These are phyloP conservation scores for Byssothecium circinans DNA, from an alignment of 2,329 filamentous ascomycete species.

Conservation along the genomic window DNA sequence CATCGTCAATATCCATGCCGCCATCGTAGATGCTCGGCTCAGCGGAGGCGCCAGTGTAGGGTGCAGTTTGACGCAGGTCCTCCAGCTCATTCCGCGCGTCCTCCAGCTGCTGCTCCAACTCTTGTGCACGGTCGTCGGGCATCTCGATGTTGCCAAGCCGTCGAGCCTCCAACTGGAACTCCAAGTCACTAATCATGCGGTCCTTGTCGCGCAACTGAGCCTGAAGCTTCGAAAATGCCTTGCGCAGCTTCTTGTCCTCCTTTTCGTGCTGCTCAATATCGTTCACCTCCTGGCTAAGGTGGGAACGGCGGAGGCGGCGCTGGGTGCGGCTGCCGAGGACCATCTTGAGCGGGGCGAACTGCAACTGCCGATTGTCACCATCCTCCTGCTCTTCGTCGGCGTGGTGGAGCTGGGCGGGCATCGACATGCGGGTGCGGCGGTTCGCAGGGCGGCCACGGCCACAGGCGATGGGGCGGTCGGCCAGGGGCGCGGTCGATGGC, in stretches of 20 bases:
- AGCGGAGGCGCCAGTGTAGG: constrained; percentile 32
- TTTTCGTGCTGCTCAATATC: constrained; percentile 42
- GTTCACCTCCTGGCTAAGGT: constrained; percentile 47
- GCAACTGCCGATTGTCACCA: constrained; percentile 27
- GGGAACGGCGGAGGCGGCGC: constrained; percentile 45
- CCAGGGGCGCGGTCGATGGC: constrained; percentile 32
- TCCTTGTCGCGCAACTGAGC: constrained; percentile 43
- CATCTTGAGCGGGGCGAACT: constrained; percentile 39
- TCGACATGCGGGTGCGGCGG: constrained; percentile 39
- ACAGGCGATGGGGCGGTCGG: constrained; percentile 26
- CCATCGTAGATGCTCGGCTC: constrained; percentile 25
- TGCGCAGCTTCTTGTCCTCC: constrained; percentile 35
- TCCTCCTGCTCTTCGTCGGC: constrained; percentile 29
- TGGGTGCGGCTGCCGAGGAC: constrained; percentile 37
- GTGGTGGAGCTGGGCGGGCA: constrained; percentile 37
- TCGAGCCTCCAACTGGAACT: constrained; percentile 39
- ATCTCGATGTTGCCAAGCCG: constrained; percentile 45
- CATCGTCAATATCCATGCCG: constrained; percentile 26
- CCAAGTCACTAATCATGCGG: constrained; percentile 40
- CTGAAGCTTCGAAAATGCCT: constrained; percentile 34
- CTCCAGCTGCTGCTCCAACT: constrained; percentile 38
- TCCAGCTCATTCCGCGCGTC: constrained; percentile 40
- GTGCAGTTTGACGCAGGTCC: constrained; percentile 34
- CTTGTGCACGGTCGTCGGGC: constrained; percentile 37
- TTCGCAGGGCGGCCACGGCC: constrained; percentile 34